phyloP scores from a whole-genome alignment of 176 grass and related monocot species.

The Ampelocalamus luodianensis region DNA sequence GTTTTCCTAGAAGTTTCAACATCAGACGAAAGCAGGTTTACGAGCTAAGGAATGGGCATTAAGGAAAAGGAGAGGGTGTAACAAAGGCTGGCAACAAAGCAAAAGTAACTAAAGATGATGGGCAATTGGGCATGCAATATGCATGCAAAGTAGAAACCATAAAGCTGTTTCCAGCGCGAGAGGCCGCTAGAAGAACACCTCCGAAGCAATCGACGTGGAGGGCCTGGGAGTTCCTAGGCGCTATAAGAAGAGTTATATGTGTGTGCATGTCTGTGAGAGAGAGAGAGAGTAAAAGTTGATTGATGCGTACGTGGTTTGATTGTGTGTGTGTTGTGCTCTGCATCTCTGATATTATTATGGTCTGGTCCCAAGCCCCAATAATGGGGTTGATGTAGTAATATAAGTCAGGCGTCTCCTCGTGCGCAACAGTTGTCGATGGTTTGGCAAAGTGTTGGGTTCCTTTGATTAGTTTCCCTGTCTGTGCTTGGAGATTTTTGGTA shows the following conservation, averaged over 20 bases:
- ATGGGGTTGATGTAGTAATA: neutral
- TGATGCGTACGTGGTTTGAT: neutral
- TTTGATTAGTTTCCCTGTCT: neutral
- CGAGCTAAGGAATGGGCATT: conserved; percentile 36
- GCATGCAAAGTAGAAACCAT: neutral
- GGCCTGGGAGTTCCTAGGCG: too few relatives aligned
- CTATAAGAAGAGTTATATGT: neutral
- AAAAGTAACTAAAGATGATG: conserved; percentile 34
- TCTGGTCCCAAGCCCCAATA: neutral
- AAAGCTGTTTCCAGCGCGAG: neutral
- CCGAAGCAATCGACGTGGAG: too few relatives aligned
- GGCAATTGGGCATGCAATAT: conserved; percentile 41
- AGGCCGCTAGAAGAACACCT: too few relatives aligned
- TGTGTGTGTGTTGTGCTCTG: neutral
- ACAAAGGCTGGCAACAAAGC: conserved; percentile 2
- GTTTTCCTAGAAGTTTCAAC: conserved; percentile 37
- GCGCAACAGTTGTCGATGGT: neutral
- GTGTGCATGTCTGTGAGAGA: neutral
- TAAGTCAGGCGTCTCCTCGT: neutral
- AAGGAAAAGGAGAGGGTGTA: neutral
- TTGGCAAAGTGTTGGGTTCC: neutral
- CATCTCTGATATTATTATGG: neutral
- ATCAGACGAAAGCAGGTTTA: conserved; percentile 36
- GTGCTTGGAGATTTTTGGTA: neutral
- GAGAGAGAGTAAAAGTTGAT: neutral